phyloP scores from a whole-genome alignment of 192 early-diverging fungal genomes.

The Coemansia guatemalensis region DNA sequence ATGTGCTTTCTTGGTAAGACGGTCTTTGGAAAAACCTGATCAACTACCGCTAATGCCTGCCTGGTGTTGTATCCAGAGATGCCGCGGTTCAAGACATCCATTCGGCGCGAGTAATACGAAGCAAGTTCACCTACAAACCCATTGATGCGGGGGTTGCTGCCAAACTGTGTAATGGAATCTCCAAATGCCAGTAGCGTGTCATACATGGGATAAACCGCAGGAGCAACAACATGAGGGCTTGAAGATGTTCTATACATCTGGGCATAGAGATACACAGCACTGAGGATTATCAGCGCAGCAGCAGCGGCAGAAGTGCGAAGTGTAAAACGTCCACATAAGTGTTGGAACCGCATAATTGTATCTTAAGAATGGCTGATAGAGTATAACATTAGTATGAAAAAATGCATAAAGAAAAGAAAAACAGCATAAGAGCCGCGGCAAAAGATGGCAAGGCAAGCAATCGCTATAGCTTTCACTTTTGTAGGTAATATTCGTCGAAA shows the following conservation, averaged over 20 bases:
- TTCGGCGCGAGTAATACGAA: constrained; percentile 62
- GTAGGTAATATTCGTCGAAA: no score
- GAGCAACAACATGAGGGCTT: no score
- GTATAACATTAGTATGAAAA: neutral
- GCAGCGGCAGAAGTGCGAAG: no score
- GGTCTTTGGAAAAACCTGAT: constrained; percentile 56
- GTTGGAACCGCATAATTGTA: no score
- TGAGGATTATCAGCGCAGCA: no score
- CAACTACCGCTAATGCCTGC: constrained; percentile 58
- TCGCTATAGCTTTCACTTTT: no score
- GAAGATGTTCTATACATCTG: no score
- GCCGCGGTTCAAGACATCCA: constrained; percentile 78
- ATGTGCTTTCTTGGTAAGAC: neutral
- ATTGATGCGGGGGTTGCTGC: constrained; percentile 18
- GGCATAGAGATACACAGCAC: no score
- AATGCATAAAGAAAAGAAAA: neutral
- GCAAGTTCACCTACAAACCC: constrained; percentile 57
- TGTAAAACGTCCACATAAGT: no score
- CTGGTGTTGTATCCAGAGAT: constrained; percentile 77
- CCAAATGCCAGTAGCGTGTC: constrained; percentile 33
- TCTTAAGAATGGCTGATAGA: neutral
- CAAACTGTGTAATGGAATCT: constrained; percentile 37
- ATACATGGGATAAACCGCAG: constrained; percentile 14
- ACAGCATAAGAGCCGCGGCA: neutral
- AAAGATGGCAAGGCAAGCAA: no score